A percentile compares a stretch with the other conserved stretches of the same genome.
Evolutionary conservation across 208 protist genomes (phyloP).

Genomic region (Trypanosoma cruzi): DNA sequence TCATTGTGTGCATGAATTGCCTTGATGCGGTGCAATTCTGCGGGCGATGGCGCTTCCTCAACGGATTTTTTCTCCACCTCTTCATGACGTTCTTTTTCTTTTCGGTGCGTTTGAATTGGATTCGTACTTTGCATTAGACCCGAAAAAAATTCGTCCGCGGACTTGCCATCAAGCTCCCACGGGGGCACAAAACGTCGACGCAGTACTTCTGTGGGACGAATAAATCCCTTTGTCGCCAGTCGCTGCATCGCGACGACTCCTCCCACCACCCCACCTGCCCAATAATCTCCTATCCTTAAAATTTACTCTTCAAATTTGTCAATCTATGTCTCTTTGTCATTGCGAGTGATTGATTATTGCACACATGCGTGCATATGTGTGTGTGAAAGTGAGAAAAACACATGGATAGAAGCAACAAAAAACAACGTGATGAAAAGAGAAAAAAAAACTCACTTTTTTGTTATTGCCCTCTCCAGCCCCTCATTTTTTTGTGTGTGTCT

Average conservation of each 20-base stretch:
- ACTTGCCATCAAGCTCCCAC: constrained; percentile 84
- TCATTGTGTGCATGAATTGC: constrained; percentile 59
- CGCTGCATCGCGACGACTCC: neutral
- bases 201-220: constrained; percentile 4
- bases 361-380: neutral
- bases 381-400: neutral
- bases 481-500: constrained; percentile 33
- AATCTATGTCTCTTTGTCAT: neutral
- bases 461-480: neutral
- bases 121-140: constrained; percentile 72
- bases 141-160: constrained; percentile 78
- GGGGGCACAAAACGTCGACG: constrained; percentile 80
- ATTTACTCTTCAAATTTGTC: neutral
- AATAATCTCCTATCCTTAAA: neutral
- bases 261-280: neutral
- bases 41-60: constrained; percentile 35
- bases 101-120: constrained; percentile 47
- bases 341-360: too few relatives aligned
- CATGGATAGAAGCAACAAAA: neutral
- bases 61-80: constrained; percentile 25
- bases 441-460: neutral
- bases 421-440: neutral
- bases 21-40: constrained; percentile 47
- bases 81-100: constrained; percentile 34
- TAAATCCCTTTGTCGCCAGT: neutral